Conservation (phyloP, 78 protist genomes). For the Isochrysis galbana region DNA sequence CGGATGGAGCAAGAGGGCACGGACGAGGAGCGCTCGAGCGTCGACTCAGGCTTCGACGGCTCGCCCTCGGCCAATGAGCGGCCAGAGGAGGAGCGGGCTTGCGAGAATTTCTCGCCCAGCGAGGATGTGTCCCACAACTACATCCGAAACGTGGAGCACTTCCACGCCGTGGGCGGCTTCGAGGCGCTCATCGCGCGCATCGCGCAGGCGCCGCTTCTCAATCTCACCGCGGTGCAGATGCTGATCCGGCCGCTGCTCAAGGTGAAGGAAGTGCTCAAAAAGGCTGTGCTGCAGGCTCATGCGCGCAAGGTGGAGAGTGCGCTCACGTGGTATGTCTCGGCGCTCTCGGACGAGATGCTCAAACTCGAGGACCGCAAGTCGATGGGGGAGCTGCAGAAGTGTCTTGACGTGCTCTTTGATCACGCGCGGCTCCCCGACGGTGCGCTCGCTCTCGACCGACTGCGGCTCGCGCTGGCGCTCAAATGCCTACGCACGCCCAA, state of each 20-base stretch:
- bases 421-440: not conserved
- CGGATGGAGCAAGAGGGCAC: not conserved
- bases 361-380: not conserved
- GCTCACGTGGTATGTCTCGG: not conserved
- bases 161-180: not conserved
- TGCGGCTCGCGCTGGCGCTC: not conserved
- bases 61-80: not conserved
- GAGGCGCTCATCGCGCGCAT: not conserved
- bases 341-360: slow-evolving; percentile 1
- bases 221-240: not conserved
- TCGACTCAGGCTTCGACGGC: not conserved
- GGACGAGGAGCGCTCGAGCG: not conserved
- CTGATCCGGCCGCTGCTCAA: not conserved
- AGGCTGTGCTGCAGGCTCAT: not conserved
- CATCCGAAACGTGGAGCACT: not conserved
- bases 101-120: too few species aligned
- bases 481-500: not conserved
- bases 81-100: not conserved
- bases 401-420: not conserved
- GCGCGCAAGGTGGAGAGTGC: too few species aligned
- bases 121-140: not conserved
- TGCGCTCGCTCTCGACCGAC: not conserved
- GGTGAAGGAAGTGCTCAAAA: not conserved
- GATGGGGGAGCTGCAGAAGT: not conserved
- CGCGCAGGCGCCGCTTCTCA: not conserved